phyloP scores from a whole-genome alignment of 31 red algal species.

The Odonthalia washingtoniensis region DNA sequence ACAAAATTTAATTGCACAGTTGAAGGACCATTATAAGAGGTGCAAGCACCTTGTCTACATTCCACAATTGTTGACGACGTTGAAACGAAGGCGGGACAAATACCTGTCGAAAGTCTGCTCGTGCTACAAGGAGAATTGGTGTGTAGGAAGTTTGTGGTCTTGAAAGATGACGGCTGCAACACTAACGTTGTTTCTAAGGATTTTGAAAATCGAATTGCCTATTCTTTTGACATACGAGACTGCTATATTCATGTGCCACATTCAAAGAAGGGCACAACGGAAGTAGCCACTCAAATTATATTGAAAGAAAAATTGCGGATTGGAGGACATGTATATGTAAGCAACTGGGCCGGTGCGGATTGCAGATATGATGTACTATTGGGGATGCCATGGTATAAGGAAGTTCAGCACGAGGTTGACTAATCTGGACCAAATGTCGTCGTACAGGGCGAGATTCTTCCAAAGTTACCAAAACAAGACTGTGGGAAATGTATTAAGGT shows the following conservation, averaged over 20 bases:
- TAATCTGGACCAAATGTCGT: too few species aligned
- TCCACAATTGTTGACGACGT: too few species aligned
- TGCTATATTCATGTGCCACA: background rate
- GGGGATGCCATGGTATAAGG: constrained; percentile 24
- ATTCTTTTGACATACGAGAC: background rate
- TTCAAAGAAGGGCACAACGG: constrained; percentile 7
- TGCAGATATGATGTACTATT: constrained; percentile 17
- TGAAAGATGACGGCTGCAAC: constrained; percentile 28
- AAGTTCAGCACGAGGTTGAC: background rate
- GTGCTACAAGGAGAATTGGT: background rate
- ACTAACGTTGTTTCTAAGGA: constrained; percentile 3
- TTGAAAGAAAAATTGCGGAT: constrained; percentile 1
- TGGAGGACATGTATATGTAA: background rate
- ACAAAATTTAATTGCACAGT: background rate
- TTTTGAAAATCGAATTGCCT: background rate
- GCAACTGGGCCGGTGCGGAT: constrained; percentile 3
- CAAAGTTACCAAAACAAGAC: too few species aligned
- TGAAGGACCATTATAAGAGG: background rate
- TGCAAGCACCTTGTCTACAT: too few species aligned
- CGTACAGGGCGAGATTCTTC: too few species aligned
- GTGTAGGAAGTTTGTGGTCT: background rate
- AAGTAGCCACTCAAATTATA: background rate
- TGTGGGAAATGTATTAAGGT: too few species aligned
- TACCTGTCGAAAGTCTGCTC: background rate
- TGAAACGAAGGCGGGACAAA: too few species aligned